phyloP scores from a whole-genome alignment of 805 yeast species.

The Candida insectorum region DNA sequence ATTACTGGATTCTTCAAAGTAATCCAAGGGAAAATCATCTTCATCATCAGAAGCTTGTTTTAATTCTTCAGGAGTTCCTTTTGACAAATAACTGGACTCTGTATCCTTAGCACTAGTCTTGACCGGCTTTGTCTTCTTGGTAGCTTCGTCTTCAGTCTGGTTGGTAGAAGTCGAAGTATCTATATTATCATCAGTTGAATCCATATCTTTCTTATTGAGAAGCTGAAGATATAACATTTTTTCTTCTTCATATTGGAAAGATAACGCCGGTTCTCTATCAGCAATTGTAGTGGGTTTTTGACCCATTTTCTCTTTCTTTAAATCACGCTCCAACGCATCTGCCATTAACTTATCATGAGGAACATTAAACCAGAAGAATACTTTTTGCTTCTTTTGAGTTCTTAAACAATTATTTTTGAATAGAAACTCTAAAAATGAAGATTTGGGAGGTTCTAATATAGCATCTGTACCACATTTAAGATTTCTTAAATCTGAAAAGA shows the following conservation, averaged over 20 bases:
- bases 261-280: slow-evolving; percentile 70
- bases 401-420: slow-evolving; percentile 84
- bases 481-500: slow-evolving; percentile 84
- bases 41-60: slow-evolving; percentile 50
- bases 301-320: slow-evolving; percentile 65
- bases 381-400: slow-evolving; percentile 96
- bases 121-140: not conserved
- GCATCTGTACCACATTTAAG: slow-evolving; percentile 87
- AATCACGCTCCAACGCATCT: slow-evolving; percentile 90
- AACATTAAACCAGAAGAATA: slow-evolving; percentile 94
- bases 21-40: slow-evolving; percentile 72
- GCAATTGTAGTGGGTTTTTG: slow-evolving; percentile 74
- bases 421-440: slow-evolving; percentile 77
- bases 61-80: slow-evolving; percentile 22
- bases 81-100: slow-evolving; percentile 9
- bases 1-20: slow-evolving; percentile 34
- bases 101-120: not conserved
- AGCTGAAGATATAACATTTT: slow-evolving; percentile 55
- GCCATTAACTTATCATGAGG: slow-evolving; percentile 90
- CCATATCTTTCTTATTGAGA: slow-evolving; percentile 7
- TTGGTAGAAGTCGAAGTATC: slow-evolving; percentile 9
- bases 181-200: slow-evolving; percentile 5
- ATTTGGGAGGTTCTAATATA: slow-evolving; percentile 79
- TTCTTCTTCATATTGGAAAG: slow-evolving; percentile 63
- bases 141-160: slow-evolving; percentile 10